Evolutionary conservation across 805 yeast species (phyloP), one percentile per base, ranked within the genome.

Genomic region (Ogataea methanolica): DNA sequence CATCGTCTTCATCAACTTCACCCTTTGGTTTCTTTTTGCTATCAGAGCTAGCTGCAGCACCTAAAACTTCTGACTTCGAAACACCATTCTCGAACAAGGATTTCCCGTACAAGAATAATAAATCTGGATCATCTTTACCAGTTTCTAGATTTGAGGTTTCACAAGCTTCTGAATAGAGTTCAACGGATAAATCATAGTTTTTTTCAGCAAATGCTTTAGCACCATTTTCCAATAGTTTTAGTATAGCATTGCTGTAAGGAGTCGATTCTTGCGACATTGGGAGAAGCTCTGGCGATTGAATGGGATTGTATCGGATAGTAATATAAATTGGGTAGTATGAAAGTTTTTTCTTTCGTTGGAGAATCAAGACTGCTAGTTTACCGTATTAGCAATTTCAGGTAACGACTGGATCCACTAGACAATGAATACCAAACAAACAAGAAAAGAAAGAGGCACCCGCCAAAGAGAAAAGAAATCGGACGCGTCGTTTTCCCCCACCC

Each of bases 81-180:
- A 88, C 85, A 0, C 91, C 97, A 36, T 79, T 77, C 52, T 83
- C 85, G 67, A 84, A 90, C 35, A 91, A 66, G 0, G 96, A 82
- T 62, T 82, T 81, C 2, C 96, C 97, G 54, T 90, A 90, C 37
- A 85, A 65, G 54, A 76, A 80, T 57, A 90, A 70, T 54, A 88
- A 72, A 51, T 87, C 87, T 5, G 94, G 85, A 51, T 78, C 78
- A 53, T 89, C 96, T 40, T 78, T 76, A n/a, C 78, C 81, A 21
- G 74, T 68, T 36, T 72, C 72, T 12, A 68, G 67, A 43, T 80
- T 75, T 54, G 68, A 74, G 39, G 63, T 51, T 48, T 78, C 84
- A 61, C 96, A 88, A 1, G 94, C 90, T 47, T 81, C 80, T 0
- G 88, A 90, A 53, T 84, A 87, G 45, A 71, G 69, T 49, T 81